Conservation (phyloP, 2,329 filamentous ascomycete species). For the Pyricularia pennisetigena region DNA sequence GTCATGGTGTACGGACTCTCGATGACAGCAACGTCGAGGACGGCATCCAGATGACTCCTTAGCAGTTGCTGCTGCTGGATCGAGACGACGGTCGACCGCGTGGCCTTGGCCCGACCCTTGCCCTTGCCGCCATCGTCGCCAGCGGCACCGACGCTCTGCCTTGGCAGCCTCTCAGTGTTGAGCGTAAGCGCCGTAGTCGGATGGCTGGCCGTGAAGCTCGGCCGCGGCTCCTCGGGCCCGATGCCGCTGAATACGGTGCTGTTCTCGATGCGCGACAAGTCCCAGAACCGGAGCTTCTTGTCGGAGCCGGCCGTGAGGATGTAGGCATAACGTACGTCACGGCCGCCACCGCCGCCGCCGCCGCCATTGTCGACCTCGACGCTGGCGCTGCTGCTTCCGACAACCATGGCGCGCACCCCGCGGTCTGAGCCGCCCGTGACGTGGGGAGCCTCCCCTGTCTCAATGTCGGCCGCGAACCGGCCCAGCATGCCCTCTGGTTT, state of each 20-base stretch:
- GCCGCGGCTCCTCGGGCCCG: constrained; percentile 57
- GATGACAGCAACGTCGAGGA: constrained; percentile 80
- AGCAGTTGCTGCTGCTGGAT: constrained; percentile 80
- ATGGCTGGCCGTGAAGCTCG: constrained; percentile 59
- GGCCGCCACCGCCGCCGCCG: constrained; percentile 35
- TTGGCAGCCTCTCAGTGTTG: constrained; percentile 52
- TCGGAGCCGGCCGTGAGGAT: constrained; percentile 83
- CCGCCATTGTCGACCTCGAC: constrained; percentile 18
- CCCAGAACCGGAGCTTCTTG: constrained; percentile 90
- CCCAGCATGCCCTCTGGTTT: constrained; percentile 77
- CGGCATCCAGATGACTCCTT: constrained; percentile 76
- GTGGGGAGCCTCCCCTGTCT: constrained; percentile 28
- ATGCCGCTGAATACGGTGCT: constrained; percentile 76
- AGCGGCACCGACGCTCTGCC: constrained; percentile 18
- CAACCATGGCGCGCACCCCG: constrained; percentile 65
- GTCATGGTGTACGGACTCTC: constrained; percentile 90
- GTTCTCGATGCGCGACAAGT: constrained; percentile 66
- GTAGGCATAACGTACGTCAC: constrained; percentile 70
- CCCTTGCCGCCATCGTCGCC: constrained; percentile 13
- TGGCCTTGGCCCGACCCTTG: constrained; percentile 27
- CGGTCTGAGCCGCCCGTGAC: constrained; percentile 37
- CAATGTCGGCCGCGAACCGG: constrained; percentile 69
- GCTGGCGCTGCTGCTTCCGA: constrained; percentile 42
- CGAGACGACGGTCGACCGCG: constrained; percentile 76
- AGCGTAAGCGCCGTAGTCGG: constrained; percentile 54